Base-by-base conservation (phyloP, 306 rosid genomes). In the Oemleria cerasiformis region DNA sequence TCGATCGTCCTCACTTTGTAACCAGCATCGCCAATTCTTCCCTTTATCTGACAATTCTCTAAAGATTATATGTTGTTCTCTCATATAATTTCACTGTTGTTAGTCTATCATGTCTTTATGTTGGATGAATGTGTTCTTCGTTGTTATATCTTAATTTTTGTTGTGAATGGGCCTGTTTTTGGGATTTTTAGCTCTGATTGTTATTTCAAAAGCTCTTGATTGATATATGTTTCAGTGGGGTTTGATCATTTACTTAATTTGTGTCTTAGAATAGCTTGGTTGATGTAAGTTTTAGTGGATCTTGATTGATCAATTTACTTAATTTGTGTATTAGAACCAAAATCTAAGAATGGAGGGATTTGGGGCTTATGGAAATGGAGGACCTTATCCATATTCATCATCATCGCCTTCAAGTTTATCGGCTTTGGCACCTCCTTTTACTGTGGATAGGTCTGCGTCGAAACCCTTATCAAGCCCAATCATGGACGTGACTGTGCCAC, bases 341-440 rank as follows among this genome's bases (percentile, higher is more conserved):
- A 59, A 45, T 75, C n/a, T 19, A 68, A 61, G 72, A 66, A 89
- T 85, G 91, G 77, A 81, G 82, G 92, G 90, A 72, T 84, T 79
- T 70, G 86, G 85, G 19, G 65, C 80, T 25, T 74, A 79, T 76
- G 83, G 78, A 25, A 74, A 80, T 75, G 87, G 92, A 83, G 68
- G 83, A 2, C 78, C 81, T 70, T 74, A 68, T 63, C 41, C 62
- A 61, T 58, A 58, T 58, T 68, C 69, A 21, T 63, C 87, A 16
- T 44, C 84, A 21, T 77, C 92, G 0, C 69, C 81, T 39, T 91
- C 99, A 20, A 94, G 78, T 76, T 79, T 94, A 56, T 94, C 96
- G 42, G 86, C 97, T 73, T 84, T 82, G 45, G 97, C 99, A 0
- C 87, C 85, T 0, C 97, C 99, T 8, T 94, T 94, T 38, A 89